phyloP scores from a whole-genome alignment of 1,284 basidiomycete species.

The Tetrapyrgos nigripes region DNA sequence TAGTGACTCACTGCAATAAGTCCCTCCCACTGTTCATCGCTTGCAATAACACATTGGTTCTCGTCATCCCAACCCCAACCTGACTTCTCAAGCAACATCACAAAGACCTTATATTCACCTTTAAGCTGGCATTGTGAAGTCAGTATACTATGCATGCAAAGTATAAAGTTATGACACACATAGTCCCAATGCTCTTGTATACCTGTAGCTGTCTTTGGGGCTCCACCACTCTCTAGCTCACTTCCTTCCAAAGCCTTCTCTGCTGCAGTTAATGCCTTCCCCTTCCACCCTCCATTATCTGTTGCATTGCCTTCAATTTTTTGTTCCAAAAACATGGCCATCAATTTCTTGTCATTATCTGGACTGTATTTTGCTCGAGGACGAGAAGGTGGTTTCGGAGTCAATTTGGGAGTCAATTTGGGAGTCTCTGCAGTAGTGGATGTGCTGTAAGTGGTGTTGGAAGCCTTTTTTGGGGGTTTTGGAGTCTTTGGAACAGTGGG shows the following conservation, averaged over 20 bases:
- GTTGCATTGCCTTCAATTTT: neutral
- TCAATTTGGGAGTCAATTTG: too few species aligned
- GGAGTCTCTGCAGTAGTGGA: too few species aligned
- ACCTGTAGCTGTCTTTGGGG: neutral
- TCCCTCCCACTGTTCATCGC: conserved; percentile 7
- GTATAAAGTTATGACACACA: neutral
- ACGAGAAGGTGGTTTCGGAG: too few species aligned
- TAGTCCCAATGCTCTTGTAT: neutral
- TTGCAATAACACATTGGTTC: neutral
- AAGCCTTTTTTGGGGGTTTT: too few species aligned
- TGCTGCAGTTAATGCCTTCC: neutral
- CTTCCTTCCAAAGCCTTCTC: neutral
- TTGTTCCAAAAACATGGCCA: neutral
- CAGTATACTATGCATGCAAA: neutral
- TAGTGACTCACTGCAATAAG: neutral
- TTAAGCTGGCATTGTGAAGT: neutral
- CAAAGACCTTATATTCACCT: neutral
- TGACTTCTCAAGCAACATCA: neutral
- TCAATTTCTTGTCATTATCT: too few species aligned
- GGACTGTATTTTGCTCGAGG: too few species aligned
- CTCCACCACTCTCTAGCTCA: neutral
- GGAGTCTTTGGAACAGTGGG: too few species aligned
- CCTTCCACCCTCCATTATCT: neutral
- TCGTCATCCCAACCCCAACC: conserved; percentile 5
- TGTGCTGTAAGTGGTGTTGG: too few species aligned